Conservation (phyloP, 31 red algal species). For the Asparagopsis taxiformis region DNA sequence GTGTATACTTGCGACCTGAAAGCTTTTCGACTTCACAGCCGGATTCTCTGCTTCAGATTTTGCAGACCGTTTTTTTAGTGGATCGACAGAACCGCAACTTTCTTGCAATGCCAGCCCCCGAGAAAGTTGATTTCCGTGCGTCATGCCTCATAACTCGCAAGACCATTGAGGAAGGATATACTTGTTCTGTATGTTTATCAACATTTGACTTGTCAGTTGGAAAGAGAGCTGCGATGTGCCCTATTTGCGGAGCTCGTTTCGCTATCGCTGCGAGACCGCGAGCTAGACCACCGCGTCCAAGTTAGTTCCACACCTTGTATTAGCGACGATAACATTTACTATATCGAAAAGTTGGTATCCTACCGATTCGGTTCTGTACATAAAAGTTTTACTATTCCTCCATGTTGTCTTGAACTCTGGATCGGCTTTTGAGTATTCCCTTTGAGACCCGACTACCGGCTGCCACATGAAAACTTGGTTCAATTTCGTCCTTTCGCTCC, state of each 20-base stretch:
- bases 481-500: neutral
- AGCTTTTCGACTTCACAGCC: slow-evolving; percentile 11
- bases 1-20: slow-evolving; percentile 68
- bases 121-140: slow-evolving; percentile 84
- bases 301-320: neutral
- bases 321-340: too few species aligned
- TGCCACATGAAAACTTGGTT: neutral
- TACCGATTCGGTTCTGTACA: neutral
- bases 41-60: slow-evolving; percentile 46
- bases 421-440: neutral
- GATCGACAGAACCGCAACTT: slow-evolving; percentile 64
- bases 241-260: slow-evolving; percentile 63
- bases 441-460: neutral
- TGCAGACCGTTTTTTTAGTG: slow-evolving; percentile 62
- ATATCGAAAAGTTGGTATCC: neutral
- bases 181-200: slow-evolving; percentile 84
- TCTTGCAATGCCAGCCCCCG: slow-evolving; percentile 67
- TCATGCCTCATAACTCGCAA: slow-evolving; percentile 74
- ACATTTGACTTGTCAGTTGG: slow-evolving; percentile 57
- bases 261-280: slow-evolving; percentile 13
- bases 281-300: neutral
- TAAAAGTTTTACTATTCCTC: neutral
- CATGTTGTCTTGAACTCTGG: neutral
- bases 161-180: slow-evolving; percentile 75
- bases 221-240: slow-evolving; percentile 66